Evolutionary conservation across 306 rosid species (phyloP).

Genomic region (Glycine latifolia): DNA sequence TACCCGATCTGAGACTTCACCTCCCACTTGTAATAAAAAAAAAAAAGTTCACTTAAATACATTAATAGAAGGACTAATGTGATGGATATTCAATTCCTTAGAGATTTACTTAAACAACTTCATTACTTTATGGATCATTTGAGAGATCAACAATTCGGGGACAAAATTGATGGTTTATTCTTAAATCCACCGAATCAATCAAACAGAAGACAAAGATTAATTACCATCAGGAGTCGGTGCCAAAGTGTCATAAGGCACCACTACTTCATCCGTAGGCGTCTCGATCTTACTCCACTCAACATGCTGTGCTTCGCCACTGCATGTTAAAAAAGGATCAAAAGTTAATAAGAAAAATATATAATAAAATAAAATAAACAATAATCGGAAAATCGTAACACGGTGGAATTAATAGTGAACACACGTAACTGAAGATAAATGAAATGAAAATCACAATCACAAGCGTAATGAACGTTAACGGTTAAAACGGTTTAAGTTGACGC

Average conservation of each 20-base stretch:
- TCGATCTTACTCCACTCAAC: conserved; percentile 98
- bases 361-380: neutral
- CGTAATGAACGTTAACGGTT: neutral
- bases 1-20: too few species aligned
- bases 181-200: too few species aligned
- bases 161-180: too few species aligned
- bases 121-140: too few species aligned
- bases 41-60: too few species aligned
- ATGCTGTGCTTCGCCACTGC: conserved; percentile 89
- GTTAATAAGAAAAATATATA: too few species aligned
- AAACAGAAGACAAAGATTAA: neutral
- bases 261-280: conserved; percentile 94
- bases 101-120: too few species aligned
- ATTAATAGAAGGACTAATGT: too few species aligned
- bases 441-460: conserved; percentile 12
- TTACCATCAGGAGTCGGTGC: conserved; percentile 73
- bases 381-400: conserved; percentile 4
- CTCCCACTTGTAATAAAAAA: too few species aligned
- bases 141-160: too few species aligned
- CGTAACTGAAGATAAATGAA: neutral
- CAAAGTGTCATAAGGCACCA: conserved; percentile 88
- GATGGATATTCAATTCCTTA: too few species aligned
- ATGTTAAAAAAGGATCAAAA: conserved; percentile 14
- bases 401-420: conserved; percentile 2
- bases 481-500: conserved; percentile 31